A percentile compares a stretch with the other conserved stretches of the same genome.
Conservation (phyloP, 495 filamentous ascomycete species). For the Penicillium arizonense region DNA sequence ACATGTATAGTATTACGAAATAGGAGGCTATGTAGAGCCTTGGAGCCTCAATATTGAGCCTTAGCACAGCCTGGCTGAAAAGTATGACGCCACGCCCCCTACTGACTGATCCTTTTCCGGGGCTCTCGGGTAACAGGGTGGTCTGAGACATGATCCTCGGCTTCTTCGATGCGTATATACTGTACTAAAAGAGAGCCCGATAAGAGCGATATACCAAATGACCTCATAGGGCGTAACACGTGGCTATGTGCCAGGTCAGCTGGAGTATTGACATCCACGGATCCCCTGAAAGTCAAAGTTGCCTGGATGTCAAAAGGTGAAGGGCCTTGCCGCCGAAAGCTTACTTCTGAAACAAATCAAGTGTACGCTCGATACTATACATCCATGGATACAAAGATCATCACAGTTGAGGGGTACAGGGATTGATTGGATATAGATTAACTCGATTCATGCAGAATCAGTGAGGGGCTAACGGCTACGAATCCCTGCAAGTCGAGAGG, state of each 20-base stretch:
- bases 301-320: not conserved
- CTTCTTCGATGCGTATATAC: no score
- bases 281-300: not conserved
- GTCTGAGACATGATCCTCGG: not conserved
- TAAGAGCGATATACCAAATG: not conserved
- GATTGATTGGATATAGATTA: conserved; percentile 1
- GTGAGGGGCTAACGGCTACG: not conserved
- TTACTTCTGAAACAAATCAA: not conserved
- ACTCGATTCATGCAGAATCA: not conserved
- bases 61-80: not conserved
- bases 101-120: no score
- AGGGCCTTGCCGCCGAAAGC: conserved; percentile 1
- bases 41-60: not conserved
- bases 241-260: not conserved
- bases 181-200: not conserved
- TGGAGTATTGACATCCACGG: not conserved
- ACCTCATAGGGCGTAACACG: conserved; percentile 6
- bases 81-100: not conserved
- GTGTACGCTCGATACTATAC: not conserved
- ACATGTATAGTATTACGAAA: not conserved
- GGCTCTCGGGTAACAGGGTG: not conserved
- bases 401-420: not conserved
- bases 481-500: not conserved
- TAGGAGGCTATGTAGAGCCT: no score
- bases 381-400: not conserved